phyloP scores from a whole-genome alignment of 2,329 filamentous ascomycete genomes.

The Neonectria faginata region DNA sequence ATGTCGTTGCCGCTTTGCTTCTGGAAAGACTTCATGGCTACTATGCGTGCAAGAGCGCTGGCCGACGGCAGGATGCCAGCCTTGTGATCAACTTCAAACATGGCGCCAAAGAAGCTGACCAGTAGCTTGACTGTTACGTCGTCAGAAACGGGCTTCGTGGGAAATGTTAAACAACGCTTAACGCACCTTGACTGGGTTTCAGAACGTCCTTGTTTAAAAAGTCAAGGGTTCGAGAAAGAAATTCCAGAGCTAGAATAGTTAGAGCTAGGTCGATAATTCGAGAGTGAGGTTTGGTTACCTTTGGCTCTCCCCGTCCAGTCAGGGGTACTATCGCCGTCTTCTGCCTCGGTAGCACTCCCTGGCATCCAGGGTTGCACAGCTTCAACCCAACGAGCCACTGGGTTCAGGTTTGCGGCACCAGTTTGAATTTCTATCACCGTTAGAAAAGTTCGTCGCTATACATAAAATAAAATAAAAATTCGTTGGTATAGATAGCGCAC shows the following conservation, averaged over 20 bases:
- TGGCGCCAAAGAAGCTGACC: slow-evolving; percentile 67
- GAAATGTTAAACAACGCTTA: not conserved
- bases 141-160: slow-evolving; percentile 22
- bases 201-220: slow-evolving; percentile 59
- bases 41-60: slow-evolving; percentile 63
- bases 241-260: slow-evolving; percentile 61
- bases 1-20: slow-evolving; percentile 61
- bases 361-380: slow-evolving; percentile 68
- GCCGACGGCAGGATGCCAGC: slow-evolving; percentile 68
- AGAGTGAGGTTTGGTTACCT: slow-evolving; percentile 48
- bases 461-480: not conserved
- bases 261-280: not conserved
- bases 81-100: slow-evolving; percentile 70
- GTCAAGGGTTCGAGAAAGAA: slow-evolving; percentile 65
- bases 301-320: slow-evolving; percentile 67
- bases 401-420: slow-evolving; percentile 56
- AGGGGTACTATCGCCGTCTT: slow-evolving; percentile 57
- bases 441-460: slow-evolving; percentile 14
- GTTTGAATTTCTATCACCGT: slow-evolving; percentile 57
- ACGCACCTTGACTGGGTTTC: slow-evolving; percentile 62
- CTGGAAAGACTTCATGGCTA: slow-evolving; percentile 63
- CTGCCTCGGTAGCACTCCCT: slow-evolving; percentile 52
- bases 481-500: slow-evolving; percentile 40
- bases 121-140: slow-evolving; percentile 56
- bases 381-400: slow-evolving; percentile 66